Conservation (phyloP, 352 stramenopile genomes). For the Pythium monospermum region DNA sequence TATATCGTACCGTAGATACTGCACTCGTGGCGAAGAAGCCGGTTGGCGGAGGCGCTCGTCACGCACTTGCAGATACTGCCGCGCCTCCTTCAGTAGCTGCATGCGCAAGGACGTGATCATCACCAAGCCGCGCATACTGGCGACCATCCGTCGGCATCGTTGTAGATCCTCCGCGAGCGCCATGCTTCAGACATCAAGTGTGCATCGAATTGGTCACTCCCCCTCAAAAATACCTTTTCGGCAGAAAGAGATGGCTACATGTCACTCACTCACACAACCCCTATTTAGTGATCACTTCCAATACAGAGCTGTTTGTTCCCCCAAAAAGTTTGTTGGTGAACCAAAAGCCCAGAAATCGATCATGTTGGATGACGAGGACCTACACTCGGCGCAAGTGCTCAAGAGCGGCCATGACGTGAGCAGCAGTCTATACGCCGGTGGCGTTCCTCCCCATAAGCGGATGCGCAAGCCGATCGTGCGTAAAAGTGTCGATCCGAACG, state of each 20-base stretch:
- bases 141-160: conserved; percentile 45
- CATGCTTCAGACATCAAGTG: not conserved
- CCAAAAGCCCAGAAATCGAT: not conserved
- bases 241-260: conserved; percentile 19
- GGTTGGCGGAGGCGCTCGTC: conserved; percentile 2
- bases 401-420: conserved; percentile 74
- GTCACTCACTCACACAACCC: no score
- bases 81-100: conserved; percentile 29
- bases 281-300: no score
- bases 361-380: conserved; percentile 33
- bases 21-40: conserved; percentile 19
- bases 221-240: conserved; percentile 15
- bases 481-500: conserved; percentile 84
- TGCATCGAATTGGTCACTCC: not conserved
- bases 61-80: conserved; percentile 8
- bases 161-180: conserved; percentile 31
- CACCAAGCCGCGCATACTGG: conserved; percentile 41
- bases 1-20: conserved; percentile 31
- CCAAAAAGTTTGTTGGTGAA: not conserved
- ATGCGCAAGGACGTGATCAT: conserved; percentile 35
- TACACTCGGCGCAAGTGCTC: conserved; percentile 73
- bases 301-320: no score
- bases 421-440: conserved; percentile 57
- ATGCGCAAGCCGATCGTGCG: conserved; percentile 86
- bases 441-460: conserved; percentile 69